Evolutionary conservation across 495 filamentous ascomycete species (phyloP), one percentile per base, ranked within the genome.

Genomic region (Penicillium nucicola): DNA sequence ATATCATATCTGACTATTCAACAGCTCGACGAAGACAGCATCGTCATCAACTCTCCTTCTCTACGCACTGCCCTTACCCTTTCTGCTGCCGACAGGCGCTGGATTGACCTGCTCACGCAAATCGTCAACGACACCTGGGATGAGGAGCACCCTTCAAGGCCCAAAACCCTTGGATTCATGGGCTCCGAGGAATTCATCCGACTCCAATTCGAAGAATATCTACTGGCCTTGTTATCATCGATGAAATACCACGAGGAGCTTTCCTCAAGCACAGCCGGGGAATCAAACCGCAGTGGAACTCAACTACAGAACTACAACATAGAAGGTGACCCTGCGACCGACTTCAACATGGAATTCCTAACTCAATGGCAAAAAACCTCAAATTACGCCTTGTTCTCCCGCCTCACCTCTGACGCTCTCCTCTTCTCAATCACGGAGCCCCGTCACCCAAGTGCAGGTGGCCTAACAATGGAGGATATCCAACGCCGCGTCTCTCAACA

Each of bases 101-200:
- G 92, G 92, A 96, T 97, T 52, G 93, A 98, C 67, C 90, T 92
- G 56, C 79, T 98, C 35, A 91, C 90, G 8, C 89, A 95, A 64
- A 87, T 90, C 36, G 89, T 98, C 30, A 89, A 90, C 58, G 92
- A 97, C 50, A 96, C 92, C 1, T 98, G 93, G 93, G 92, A 97
- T 68, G 89, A 95, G 32, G 74, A 82, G 5, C 91, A 97, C 67
- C 93, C 93, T 6, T 77, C 83, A 42, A 82, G 87, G 35, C 93
- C 93, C 13, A 96, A 91, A 57, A 96, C 90, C 6, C 86, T 95
- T 75, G 92, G 92, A 14, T 98, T 96, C 62, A 86, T 90, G 57
- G 93, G 93, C 43, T 96, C 92, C 51, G 93, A 98, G 72, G 95
- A 97, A 63, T 97, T 97, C 65, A 97, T 98, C 60, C 83, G 93